phyloP scores from a whole-genome alignment of 2,329 filamentous ascomycete genomes.

The Stemphylium vesicarium region DNA sequence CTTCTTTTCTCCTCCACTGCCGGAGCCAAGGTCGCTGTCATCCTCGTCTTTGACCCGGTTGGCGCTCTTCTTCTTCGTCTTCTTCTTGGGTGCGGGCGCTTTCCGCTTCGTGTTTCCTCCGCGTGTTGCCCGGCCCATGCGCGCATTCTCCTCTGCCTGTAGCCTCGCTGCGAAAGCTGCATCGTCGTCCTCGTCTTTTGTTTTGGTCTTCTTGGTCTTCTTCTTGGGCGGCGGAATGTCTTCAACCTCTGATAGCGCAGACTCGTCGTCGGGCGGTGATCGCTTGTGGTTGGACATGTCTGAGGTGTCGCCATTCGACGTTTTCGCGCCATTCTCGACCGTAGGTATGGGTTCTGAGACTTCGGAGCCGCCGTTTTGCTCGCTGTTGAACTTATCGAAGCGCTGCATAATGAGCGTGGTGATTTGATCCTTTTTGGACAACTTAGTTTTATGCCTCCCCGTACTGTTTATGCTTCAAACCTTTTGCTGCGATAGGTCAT shows the following conservation, averaged over 20 bases:
- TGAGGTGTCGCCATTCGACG: constrained; percentile 29
- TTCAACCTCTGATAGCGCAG: constrained; percentile 51
- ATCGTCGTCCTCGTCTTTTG: constrained; percentile 77
- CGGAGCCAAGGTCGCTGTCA: constrained; percentile 75
- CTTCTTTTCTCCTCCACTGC: constrained; percentile 67
- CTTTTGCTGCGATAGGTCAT: constrained; percentile 69
- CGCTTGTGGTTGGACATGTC: constrained; percentile 50
- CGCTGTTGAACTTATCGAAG: constrained; percentile 56
- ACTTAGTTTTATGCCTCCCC: constrained; percentile 18
- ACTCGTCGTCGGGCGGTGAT: constrained; percentile 49
- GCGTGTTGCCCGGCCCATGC: constrained; percentile 71
- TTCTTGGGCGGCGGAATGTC: constrained; percentile 54
- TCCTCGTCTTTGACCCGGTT: constrained; percentile 79
- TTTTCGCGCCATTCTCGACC: constrained; percentile 41
- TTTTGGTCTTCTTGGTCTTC: constrained; percentile 70
- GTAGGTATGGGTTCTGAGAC: constrained; percentile 50
- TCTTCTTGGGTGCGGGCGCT: constrained; percentile 64
- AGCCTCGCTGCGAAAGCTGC: constrained; percentile 85
- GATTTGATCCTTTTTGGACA: constrained; percentile 50
- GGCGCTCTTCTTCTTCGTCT: constrained; percentile 73
- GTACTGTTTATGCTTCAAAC: constrained; percentile 46
- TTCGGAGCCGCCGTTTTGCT: constrained; percentile 41
- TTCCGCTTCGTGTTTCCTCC: constrained; percentile 68
- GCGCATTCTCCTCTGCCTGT: constrained; percentile 87
- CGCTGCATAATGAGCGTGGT: constrained; percentile 57